Conservation (phyloP, 2,329 filamentous ascomycete genomes). For the Diaporthe citri region DNA sequence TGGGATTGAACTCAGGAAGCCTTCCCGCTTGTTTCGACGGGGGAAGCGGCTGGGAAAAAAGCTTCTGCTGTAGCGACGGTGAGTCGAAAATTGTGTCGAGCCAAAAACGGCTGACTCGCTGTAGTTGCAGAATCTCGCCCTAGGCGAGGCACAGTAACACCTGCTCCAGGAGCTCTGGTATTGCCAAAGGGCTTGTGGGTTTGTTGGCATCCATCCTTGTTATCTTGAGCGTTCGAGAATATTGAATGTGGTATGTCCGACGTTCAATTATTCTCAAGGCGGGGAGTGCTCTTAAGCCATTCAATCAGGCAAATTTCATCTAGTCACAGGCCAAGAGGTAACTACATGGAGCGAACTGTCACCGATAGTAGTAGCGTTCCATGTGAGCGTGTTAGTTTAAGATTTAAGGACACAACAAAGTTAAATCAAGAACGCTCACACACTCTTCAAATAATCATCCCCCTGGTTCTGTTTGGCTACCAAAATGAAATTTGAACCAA, state of each 20-base stretch:
- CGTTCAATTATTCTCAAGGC: not conserved
- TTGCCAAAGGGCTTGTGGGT: not conserved
- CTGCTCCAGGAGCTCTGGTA: not conserved
- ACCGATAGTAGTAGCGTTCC: not conserved
- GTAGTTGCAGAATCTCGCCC: not conserved
- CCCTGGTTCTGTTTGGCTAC: too few species aligned
- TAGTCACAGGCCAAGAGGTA: not conserved
- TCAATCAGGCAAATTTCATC: not conserved
- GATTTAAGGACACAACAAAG: not conserved
- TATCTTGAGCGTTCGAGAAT: not conserved
- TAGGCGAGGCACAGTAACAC: not conserved
- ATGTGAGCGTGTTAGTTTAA: not conserved
- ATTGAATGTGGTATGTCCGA: too few species aligned
- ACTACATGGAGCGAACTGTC: not conserved
- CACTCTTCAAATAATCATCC: not conserved
- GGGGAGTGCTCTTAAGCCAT: not conserved
- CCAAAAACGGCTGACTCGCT: not conserved
- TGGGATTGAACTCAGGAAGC: not conserved
- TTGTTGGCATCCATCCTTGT: not conserved
- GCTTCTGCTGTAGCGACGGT: not conserved
- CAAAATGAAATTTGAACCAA: too few species aligned
- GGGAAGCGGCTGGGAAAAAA: not conserved
- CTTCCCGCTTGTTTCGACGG: not conserved
- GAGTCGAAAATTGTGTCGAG: not conserved
- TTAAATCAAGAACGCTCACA: not conserved